Conservation (phyloP, 2,329 filamentous ascomycete species). For the Aspergillus transmontanensis region DNA sequence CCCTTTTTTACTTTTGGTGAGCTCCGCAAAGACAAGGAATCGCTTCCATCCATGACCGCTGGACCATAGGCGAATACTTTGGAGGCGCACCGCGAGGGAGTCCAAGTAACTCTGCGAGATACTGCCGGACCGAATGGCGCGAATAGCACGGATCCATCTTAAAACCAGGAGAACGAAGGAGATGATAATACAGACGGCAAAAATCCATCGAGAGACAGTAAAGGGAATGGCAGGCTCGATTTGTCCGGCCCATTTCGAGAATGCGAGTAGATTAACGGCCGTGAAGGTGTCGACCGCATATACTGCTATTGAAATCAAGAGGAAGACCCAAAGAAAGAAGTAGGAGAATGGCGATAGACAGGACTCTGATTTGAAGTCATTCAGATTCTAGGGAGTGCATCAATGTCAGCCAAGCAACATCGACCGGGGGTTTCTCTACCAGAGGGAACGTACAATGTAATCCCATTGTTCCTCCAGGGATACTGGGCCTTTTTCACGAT, state of each 20-base stretch:
- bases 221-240: conserved; percentile 78
- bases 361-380: conserved; percentile 82
- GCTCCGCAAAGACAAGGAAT: conserved; percentile 87
- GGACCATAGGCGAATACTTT: conserved; percentile 74
- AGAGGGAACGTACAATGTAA: conserved; percentile 68
- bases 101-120: conserved; percentile 93
- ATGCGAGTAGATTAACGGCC: conserved; percentile 84
- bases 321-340: conserved; percentile 78
- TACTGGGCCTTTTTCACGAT: conserved; percentile 64
- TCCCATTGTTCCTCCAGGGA: conserved; percentile 91
- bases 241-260: conserved; percentile 84
- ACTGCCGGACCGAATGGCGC: conserved; percentile 80
- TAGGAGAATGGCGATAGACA: conserved; percentile 80
- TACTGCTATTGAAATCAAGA: conserved; percentile 77
- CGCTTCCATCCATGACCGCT: conserved; percentile 78
- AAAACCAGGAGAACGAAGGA: conserved; percentile 81
- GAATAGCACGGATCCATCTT: conserved; percentile 76
- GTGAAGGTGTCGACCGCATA: conserved; percentile 93
- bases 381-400: conserved; percentile 48
- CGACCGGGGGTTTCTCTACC: no score
- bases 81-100: conserved; percentile 78
- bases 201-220: conserved; percentile 88
- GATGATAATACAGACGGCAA: conserved; percentile 85
- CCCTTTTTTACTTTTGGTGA: conserved; percentile 90
- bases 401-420: conserved; percentile 12